phyloP scores from a whole-genome alignment of 2,329 filamentous ascomycete genomes.

The Beauveria medogensis region DNA sequence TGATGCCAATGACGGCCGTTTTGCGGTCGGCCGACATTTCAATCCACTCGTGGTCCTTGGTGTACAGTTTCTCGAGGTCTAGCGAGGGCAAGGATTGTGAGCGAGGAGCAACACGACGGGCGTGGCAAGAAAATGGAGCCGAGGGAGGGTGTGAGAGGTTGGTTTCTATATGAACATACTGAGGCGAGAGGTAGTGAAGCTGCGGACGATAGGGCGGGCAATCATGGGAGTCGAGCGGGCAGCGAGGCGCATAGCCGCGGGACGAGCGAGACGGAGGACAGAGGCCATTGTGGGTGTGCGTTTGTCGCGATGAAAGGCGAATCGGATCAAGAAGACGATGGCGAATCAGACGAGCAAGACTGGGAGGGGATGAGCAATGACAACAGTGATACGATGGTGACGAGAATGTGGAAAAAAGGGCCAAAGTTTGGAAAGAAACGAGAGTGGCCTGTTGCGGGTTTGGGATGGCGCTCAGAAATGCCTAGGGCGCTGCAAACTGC shows the following conservation, averaged over 20 bases:
- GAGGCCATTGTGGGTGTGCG: slow-evolving; percentile 44
- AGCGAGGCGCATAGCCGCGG: slow-evolving; percentile 31
- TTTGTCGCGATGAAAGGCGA: background rate
- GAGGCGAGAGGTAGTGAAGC: slow-evolving; percentile 32
- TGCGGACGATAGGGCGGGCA: slow-evolving; percentile 33
- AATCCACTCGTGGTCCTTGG: slow-evolving; percentile 97
- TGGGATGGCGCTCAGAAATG: slow-evolving; percentile 1
- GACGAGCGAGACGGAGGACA: slow-evolving; percentile 45
- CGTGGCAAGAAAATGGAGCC: background rate
- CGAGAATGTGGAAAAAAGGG: slow-evolving; percentile 3
- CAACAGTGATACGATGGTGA: background rate
- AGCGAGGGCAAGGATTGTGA: background rate
- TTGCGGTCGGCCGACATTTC: slow-evolving; percentile 77
- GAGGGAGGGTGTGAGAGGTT: background rate
- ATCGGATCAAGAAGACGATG: slow-evolving; percentile 3
- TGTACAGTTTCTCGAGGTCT: slow-evolving; percentile 76
- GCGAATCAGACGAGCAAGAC: background rate
- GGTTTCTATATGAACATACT: slow-evolving; percentile 21
- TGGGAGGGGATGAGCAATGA: background rate
- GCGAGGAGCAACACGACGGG: background rate
- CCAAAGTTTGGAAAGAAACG: slow-evolving; percentile 1
- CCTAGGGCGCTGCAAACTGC: background rate
- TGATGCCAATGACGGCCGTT: slow-evolving; percentile 77
- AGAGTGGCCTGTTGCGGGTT: slow-evolving; percentile 9
- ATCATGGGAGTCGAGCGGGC: slow-evolving; percentile 26